Evolutionary conservation across 225 moss, liverwort and hornwort species (phyloP), one percentile per base, ranked within the genome.

Genomic region (Sphagnum tenellum): DNA sequence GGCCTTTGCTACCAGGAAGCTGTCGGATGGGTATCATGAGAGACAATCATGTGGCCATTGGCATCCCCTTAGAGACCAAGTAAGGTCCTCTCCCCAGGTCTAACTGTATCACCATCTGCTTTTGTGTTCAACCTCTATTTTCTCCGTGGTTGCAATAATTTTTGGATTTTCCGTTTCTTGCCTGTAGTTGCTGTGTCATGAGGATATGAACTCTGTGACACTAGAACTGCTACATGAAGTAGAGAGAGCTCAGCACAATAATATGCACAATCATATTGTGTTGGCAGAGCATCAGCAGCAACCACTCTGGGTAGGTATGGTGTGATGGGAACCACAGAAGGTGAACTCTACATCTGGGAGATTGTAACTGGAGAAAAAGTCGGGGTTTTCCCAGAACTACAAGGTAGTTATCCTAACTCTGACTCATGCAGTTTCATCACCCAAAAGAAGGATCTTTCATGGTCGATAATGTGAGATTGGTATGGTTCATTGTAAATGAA

Each of bases 271-370:
- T 11, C 69, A 8, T 66, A 55, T 29, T 29, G 29, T 29, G 29
- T 29, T 29, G 29, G 56, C 74, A 78, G 73, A 49, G 73, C 73
- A 50, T 62, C 70, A 10, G 73, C 73, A 9, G 59, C 70, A 63
- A 62, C 70, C 49, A 62, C 66, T 4, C 13, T 73, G 47, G 74
- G 78, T 70, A 12, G 46, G 7, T 70, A 71, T 67, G 78, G 78
- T 12, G 74, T 78, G 12, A 67, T 74, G 62, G 78, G 78, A 48
- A 78, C 73, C 12, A 46, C 63, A 48, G 74, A 59, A 61, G 78
- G 78, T 52, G 52, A 66, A n/a, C 69, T 78, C 48, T 74, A 74
- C 9, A 45, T 73, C 14, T 78, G 73, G 78, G 78, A 78, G 46
- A 67, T 74, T 53, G 58, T 57, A 44, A 70, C 12, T 59, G 78